Conservation (phyloP, 768 basidiomycete species). For the Boletus insuetus region DNA sequence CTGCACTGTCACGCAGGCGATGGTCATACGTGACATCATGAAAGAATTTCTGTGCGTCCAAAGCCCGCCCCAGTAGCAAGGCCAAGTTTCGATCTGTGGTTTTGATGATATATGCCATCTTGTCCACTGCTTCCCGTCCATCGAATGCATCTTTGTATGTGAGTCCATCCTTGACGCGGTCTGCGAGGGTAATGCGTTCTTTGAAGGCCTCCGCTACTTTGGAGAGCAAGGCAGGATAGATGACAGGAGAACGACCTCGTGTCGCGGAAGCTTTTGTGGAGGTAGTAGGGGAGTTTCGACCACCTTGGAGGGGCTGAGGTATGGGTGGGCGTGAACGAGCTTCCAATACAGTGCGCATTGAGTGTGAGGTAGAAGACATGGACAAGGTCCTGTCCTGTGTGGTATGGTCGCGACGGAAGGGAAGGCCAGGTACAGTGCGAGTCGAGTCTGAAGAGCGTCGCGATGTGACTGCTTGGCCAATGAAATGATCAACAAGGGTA, state of each 20-base stretch:
- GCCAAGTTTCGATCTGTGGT: constrained; percentile 97
- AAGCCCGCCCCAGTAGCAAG: constrained; percentile 87
- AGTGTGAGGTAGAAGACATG: constrained; percentile 59
- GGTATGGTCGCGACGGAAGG: constrained; percentile 56
- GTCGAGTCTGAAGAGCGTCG: constrained; percentile 72
- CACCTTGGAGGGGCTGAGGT: constrained; percentile 37
- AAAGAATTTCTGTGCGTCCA: constrained; percentile 98
- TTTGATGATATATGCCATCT: constrained; percentile 97
- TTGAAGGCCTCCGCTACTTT: constrained; percentile 93
- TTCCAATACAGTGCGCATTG: constrained; percentile 47
- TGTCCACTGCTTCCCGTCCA: constrained; percentile 95
- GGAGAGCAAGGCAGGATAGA: constrained; percentile 96
- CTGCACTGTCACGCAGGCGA: constrained; percentile 81
- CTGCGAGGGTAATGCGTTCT: constrained; percentile 69
- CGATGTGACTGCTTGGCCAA: constrained; percentile 24
- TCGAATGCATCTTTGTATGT: constrained; percentile 97
- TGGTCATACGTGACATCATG: constrained; percentile 99
- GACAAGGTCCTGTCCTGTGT: constrained; percentile 74
- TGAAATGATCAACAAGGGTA: constrained; percentile 35
- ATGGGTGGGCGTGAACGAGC: constrained; percentile 35
- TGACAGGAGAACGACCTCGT: constrained; percentile 60
- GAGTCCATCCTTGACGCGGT: constrained; percentile 90
- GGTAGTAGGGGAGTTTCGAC: constrained; percentile 36
- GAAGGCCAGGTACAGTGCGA: constrained; percentile 53
- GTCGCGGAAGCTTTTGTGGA: constrained; percentile 36